phyloP scores from a whole-genome alignment of 2,329 filamentous ascomycete species.

The Escovopsis sp. region DNA sequence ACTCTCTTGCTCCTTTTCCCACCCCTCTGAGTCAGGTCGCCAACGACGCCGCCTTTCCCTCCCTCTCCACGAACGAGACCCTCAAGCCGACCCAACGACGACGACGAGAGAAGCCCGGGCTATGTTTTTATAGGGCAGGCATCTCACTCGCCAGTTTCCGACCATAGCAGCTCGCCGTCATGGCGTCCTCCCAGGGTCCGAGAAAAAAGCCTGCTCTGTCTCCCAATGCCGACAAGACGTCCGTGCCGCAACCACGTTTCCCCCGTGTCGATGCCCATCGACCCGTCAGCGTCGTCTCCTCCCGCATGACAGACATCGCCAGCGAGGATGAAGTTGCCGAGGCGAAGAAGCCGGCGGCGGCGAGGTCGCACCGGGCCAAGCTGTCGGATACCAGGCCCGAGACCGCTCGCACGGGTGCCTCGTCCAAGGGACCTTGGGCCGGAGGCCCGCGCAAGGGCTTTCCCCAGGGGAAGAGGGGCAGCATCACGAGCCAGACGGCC shows the following conservation, averaged over 20 bases:
- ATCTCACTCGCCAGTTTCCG: background rate
- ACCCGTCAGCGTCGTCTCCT: constrained; percentile 53
- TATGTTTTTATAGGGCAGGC: constrained; percentile 10
- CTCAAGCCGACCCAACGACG: background rate
- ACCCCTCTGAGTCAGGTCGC: too few relatives aligned
- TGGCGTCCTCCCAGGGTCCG: constrained; percentile 21
- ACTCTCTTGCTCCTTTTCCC: too few relatives aligned
- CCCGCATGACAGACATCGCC: constrained; percentile 52
- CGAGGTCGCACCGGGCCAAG: constrained; percentile 7
- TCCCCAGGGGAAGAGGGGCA: constrained; percentile 28
- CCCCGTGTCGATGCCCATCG: constrained; percentile 28
- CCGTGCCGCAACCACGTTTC: constrained; percentile 24
- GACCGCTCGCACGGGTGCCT: constrained; percentile 35
- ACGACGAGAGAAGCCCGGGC: background rate
- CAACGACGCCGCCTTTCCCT: too few relatives aligned
- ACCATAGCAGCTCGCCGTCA: constrained; percentile 10
- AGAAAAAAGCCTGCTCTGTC: constrained; percentile 20
- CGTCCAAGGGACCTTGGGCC: constrained; percentile 31
- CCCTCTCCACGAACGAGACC: background rate
- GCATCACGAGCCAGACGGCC: constrained; percentile 27
- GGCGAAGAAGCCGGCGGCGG: constrained; percentile 11
- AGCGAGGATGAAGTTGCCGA: constrained; percentile 39
- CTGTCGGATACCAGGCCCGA: constrained; percentile 38
- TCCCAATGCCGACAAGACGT: constrained; percentile 20
- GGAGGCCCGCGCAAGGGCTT: constrained; percentile 39